phyloP scores from a whole-genome alignment of 176 grass and related monocot species.

The Hyparrhenia diplandra region DNA sequence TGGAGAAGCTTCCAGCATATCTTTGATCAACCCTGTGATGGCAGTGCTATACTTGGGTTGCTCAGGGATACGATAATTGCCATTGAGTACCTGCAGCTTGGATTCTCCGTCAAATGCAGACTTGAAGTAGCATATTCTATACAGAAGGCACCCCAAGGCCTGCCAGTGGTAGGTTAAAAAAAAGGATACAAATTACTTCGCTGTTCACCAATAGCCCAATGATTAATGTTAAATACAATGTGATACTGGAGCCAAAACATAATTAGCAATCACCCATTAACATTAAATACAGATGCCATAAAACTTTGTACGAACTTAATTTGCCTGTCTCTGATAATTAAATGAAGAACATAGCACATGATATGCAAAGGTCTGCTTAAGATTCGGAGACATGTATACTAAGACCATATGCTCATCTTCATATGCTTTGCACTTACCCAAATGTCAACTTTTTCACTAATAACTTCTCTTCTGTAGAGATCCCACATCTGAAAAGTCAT shows the following conservation, averaged over 20 bases:
- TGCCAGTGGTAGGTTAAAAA: conserved; percentile 27
- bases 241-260: not conserved
- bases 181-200: conserved; percentile 9
- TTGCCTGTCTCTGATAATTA: not conserved
- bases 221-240: conserved; percentile 7
- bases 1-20: conserved; percentile 74
- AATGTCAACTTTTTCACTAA: conserved; percentile 84
- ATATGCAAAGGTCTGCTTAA: not conserved
- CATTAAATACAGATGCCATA: not conserved
- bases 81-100: conserved; percentile 86
- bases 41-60: conserved; percentile 54
- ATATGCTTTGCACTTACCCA: conserved; percentile 52
- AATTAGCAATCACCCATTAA: conserved; percentile 1
- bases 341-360: conserved; percentile 8
- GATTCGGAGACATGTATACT: not conserved
- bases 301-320: not conserved
- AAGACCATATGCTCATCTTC: not conserved
- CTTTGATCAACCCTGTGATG: conserved; percentile 56
- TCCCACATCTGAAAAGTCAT: conserved; percentile 82
- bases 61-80: conserved; percentile 81
- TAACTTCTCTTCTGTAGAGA: conserved; percentile 85
- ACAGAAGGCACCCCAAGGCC: conserved; percentile 84
- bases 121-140: conserved; percentile 88
- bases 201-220: not conserved
- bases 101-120: conserved; percentile 89